Conservation (phyloP, 1,284 basidiomycete species). For the Peniophora sp. region DNA sequence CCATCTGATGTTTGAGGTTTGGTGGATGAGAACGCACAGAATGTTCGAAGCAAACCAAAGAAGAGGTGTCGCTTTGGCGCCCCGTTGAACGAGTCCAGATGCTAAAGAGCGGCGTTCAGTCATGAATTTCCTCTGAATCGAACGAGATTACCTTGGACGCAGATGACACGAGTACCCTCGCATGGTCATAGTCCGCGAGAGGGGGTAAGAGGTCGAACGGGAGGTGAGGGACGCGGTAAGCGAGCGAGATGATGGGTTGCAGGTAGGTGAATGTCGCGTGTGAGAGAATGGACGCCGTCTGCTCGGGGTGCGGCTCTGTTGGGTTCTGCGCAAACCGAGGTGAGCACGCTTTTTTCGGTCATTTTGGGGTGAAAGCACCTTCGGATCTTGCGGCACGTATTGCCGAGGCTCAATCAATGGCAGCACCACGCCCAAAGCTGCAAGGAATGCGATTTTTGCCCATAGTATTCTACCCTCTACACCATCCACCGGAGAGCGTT, state of each 20-base stretch:
- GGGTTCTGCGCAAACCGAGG: constrained; percentile 13
- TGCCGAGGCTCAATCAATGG: constrained; percentile 38
- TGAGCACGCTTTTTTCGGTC: background rate
- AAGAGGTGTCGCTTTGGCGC: constrained; percentile 17
- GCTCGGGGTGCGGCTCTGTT: constrained; percentile 22
- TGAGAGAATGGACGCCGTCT: constrained; percentile 25
- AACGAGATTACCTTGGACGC: constrained; percentile 20
- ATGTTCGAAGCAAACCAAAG: constrained; percentile 19
- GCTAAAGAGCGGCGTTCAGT: constrained; percentile 9
- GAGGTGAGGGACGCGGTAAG: constrained; percentile 21
- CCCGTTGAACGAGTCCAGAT: constrained; percentile 21
- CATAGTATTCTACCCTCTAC: constrained; percentile 27
- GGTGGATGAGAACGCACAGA: constrained; percentile 12
- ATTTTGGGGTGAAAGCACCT: constrained; percentile 17
- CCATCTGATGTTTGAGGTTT: background rate
- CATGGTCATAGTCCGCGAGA: constrained; percentile 38
- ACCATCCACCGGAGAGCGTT: constrained; percentile 31
- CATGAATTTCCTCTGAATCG: background rate
- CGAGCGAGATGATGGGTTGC: constrained; percentile 21
- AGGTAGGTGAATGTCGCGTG: constrained; percentile 23
- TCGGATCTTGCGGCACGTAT: constrained; percentile 34
- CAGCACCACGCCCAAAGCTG: constrained; percentile 30
- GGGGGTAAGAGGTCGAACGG: constrained; percentile 30
- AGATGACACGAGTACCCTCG: constrained; percentile 29
- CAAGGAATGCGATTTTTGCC: constrained; percentile 31